These are phyloP conservation scores for Xylaria intraflava DNA, from an alignment of 495 filamentous ascomycete species.

Conservation along the genomic window DNA sequence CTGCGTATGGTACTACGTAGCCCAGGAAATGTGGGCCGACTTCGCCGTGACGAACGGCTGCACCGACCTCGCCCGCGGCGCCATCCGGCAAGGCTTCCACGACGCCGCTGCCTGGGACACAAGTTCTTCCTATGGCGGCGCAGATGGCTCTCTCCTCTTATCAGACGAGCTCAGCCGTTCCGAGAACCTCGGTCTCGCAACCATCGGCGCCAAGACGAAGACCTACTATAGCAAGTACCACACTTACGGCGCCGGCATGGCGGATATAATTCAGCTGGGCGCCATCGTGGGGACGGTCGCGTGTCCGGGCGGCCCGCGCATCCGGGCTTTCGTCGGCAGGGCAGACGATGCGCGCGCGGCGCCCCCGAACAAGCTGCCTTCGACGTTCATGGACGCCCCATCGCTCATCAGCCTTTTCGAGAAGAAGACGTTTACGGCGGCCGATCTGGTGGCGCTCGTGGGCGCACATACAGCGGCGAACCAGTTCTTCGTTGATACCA, in stretches of 20 bases:
- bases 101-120: conserved; percentile 34
- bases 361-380: conserved; percentile 25
- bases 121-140: conserved; percentile 26
- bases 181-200: conserved; percentile 27
- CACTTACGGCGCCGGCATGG: conserved; percentile 30
- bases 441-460: conserved; percentile 42
- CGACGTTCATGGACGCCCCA: conserved; percentile 17
- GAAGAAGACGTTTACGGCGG: conserved; percentile 42
- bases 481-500: conserved; percentile 39
- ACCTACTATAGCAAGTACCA: conserved; percentile 27
- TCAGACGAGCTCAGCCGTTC: conserved; percentile 23
- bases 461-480: conserved; percentile 44
- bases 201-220: conserved; percentile 26
- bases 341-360: conserved; percentile 19
- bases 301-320: conserved; percentile 34
- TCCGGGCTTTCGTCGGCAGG: conserved; percentile 29
- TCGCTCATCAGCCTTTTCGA: conserved; percentile 34
- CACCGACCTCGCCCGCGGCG: conserved; percentile 27
- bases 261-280: conserved; percentile 37
- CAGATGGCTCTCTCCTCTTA: conserved; percentile 36
- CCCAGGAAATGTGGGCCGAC: conserved; percentile 28
- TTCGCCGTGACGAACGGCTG: conserved; percentile 24
- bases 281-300: conserved; percentile 31
- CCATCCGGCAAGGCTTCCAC: conserved; percentile 38
- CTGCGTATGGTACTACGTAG: conserved; percentile 39